Evolutionary conservation across 2,329 filamentous ascomycete genomes (phyloP).

Genomic region (Aureobasidium lini): DNA sequence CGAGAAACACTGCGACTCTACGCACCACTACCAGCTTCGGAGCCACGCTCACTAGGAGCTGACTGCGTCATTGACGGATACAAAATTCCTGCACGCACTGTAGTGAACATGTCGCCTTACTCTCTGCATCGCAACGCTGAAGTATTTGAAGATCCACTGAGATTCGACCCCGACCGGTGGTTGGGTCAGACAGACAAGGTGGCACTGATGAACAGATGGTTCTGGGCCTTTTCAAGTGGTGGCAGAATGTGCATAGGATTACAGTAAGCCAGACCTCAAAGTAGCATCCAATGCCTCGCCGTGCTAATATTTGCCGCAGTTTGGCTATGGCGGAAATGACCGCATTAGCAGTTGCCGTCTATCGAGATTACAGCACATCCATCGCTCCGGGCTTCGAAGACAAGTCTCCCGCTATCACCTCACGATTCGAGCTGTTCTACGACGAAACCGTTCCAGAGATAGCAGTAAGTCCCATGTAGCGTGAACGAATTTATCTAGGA

Average conservation of each 20-base stretch:
- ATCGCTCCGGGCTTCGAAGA: conserved; percentile 25
- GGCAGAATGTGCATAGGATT: conserved; percentile 41
- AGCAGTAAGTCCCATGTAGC: conserved; percentile 16
- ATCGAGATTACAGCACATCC: conserved; percentile 36
- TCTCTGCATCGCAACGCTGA: conserved; percentile 35
- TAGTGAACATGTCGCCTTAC: conserved; percentile 36
- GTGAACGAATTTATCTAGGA: not conserved
- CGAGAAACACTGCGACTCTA: conserved; percentile 33
- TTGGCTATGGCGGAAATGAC: conserved; percentile 47
- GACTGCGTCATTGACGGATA: conserved; percentile 29
- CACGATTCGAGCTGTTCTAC: conserved; percentile 35
- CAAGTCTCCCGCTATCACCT: conserved; percentile 34
- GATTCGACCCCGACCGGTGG: conserved; percentile 34
- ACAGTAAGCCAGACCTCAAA: conserved; percentile 17
- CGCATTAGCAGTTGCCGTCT: conserved; percentile 38
- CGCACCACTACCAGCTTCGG: conserved; percentile 43
- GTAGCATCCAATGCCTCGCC: not conserved
- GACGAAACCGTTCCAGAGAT: conserved; percentile 26
- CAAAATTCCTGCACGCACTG: conserved; percentile 29
- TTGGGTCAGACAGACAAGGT: conserved; percentile 25
- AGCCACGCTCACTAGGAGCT: conserved; percentile 37
- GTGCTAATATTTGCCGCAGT: conserved; percentile 21
- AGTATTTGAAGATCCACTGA: conserved; percentile 31
- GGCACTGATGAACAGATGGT: conserved; percentile 37
- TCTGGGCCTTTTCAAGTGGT: conserved; percentile 42